These are phyloP conservation scores for Podaxis rugospora DNA, from an alignment of 768 basidiomycete species.

Conservation along the genomic window DNA sequence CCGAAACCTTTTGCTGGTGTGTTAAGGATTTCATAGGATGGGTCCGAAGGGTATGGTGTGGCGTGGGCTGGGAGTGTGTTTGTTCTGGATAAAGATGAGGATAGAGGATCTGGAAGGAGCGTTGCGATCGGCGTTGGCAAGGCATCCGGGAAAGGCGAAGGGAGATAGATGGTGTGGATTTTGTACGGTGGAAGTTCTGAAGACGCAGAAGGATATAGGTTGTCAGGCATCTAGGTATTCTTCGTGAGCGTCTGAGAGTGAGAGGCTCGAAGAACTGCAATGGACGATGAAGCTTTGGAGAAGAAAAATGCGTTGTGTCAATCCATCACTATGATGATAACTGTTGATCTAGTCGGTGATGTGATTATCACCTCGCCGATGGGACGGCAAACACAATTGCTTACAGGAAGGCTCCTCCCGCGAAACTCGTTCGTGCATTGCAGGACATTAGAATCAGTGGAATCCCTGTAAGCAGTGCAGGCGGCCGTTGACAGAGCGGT, in stretches of 20 bases:
- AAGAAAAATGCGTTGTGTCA: no score
- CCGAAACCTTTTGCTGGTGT: slow-evolving; percentile 30
- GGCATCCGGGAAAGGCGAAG: background rate
- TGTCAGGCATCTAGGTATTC: background rate
- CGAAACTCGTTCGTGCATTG: background rate
- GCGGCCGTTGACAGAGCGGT: no score
- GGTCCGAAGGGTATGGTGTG: slow-evolving; percentile 6
- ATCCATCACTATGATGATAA: background rate
- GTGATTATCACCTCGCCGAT: background rate
- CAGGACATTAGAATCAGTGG: no score
- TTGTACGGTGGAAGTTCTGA: background rate
- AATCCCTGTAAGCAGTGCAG: no score
- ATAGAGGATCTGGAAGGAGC: background rate
- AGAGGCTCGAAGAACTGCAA: background rate
- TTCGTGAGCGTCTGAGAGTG: background rate
- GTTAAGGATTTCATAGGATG: slow-evolving; percentile 20
- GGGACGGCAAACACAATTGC: background rate
- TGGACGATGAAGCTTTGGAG: no score
- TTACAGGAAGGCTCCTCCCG: background rate
- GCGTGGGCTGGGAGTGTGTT: background rate
- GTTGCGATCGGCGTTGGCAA: slow-evolving; percentile 7
- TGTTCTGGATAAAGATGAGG: background rate
- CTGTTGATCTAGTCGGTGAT: background rate
- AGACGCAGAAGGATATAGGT: background rate
- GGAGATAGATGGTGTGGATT: slow-evolving; percentile 5